Percentiles rank a stretch among this genome's conserved stretches.
phyloP scores from a whole-genome alignment of 208 protist species.

The Leptomonas seymouri region DNA sequence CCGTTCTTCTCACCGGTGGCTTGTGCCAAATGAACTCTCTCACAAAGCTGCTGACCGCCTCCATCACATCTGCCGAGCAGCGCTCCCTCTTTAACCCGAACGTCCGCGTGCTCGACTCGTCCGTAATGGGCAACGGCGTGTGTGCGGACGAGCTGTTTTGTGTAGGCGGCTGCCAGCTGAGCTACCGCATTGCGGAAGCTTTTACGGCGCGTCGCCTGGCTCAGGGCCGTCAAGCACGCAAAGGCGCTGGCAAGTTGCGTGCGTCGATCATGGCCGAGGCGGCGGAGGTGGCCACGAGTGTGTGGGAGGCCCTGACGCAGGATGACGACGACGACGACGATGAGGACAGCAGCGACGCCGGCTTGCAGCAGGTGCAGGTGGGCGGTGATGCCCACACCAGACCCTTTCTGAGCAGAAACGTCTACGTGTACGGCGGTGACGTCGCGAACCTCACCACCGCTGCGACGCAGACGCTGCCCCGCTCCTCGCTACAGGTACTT shows the following conservation, averaged over 20 bases:
- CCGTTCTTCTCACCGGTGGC: constrained; percentile 73
- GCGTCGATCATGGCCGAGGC: constrained; percentile 21
- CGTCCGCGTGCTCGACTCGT: constrained; percentile 41
- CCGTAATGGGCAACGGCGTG: constrained; percentile 48
- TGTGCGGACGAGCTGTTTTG: constrained; percentile 62
- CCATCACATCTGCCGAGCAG: constrained; percentile 31
- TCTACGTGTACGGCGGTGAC: constrained; percentile 57
- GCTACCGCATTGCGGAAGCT: constrained; percentile 49
- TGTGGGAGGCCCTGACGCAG: constrained; percentile 33
- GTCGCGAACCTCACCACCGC: constrained; percentile 22
- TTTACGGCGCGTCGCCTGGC: constrained; percentile 15
- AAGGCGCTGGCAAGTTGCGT: constrained; percentile 28
- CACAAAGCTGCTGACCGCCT: constrained; percentile 41
- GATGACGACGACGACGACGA: constrained; percentile 27
- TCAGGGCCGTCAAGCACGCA: constrained; percentile 19
- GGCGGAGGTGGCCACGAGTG: constrained; percentile 19
- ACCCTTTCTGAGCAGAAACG: constrained; percentile 34
- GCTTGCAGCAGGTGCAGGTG: constrained; percentile 5
- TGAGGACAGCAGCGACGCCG: constrained; percentile 14
- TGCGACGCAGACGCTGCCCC: constrained; percentile 11
- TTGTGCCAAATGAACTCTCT: constrained; percentile 77
- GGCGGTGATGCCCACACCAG: constrained; percentile 12
- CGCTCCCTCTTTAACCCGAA: constrained; percentile 17
- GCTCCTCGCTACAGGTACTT: constrained; percentile 35
- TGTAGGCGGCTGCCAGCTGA: constrained; percentile 78